Evolutionary conservation across 495 filamentous ascomycete species (phyloP), one percentile per base, ranked within the genome.

Genomic region (Parmelia sp.): DNA sequence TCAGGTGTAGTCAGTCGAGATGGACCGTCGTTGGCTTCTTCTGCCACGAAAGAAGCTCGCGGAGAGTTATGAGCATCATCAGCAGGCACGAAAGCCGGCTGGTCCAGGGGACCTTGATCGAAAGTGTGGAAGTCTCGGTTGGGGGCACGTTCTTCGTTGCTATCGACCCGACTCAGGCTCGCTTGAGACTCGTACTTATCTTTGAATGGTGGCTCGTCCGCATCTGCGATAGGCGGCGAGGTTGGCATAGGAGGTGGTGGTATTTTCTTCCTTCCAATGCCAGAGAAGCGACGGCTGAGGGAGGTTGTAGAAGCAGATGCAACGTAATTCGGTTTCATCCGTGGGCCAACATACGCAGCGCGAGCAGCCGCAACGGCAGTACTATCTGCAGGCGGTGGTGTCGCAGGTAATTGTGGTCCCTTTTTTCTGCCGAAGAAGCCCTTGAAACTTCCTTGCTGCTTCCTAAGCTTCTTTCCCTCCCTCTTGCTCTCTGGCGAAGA

Each of bases 21-120:
- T 29, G 65, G 49, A 47, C 36, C 40, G 21, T 68, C 66, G 15
- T 66, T 61, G 33, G 69, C 57, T 25, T 69, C 64, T 15, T 66
- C 61, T 23, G 56, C 60, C 27, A 88, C 76, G 70, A 93, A 96
- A 4, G 90, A 90, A n/a, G 93, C 92, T 70, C 90, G 85, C 33
- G 75, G 72, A 9, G 65, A 67, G 17, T 78, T 73, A 23, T 76
- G 80, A n/a, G 82, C 81, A 44, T 87, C 87, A 10, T 86, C 47
- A 51, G 47, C 82, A 0, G 91, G 90, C 29, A 88, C 77, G 71
- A 93, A 96, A 4, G 91, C 90, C 31, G 94, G 94, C 70, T 91
- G 86, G 44, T 98, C 93, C 31, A 97, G 78, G 6, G 94, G 94
- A 17, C 94, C 94, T 76, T 97, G 92, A 71, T 92, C 87, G 71